Base-by-base conservation (phyloP, 2,329 filamentous ascomycete species). In the Alternaria angustiovoidea region DNA sequence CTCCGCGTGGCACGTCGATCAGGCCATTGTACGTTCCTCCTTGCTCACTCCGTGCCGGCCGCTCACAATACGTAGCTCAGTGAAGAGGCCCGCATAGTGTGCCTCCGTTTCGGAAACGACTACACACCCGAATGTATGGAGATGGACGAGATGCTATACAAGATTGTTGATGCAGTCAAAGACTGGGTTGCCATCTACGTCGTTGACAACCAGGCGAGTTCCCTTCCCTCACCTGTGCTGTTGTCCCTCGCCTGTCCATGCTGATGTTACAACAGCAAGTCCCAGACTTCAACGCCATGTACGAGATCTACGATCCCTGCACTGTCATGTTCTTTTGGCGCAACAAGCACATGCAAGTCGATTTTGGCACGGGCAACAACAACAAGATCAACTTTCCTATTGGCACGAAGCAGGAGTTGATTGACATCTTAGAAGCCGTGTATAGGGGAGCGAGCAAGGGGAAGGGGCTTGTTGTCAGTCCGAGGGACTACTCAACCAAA, bases 381-480 rank as follows among this genome's bases (percentile, higher is more conserved):
- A 97, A 97, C 80, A 97, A 97, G 80, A 84, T 97, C 69, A 97
- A 96, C 77, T 96, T 92, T 88, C 90, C 94, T 38, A 83, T 95
- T 60, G 92, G 96, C 79, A 93, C 97, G 74, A 97, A 97, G 81
- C 94, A 98, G 78, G 94, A 98, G 81, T 83, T 98, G 72, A 95
- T 98, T 73, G 94, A 98, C 80, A 97, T 98, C n/a, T 88, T 97
- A 74, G 94, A 98, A 83, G 95, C 92, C 1, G 93, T 97, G 66
- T 98, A 97, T 78, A 89, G 92, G 63, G 94, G 94, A 20, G 94
- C 94, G 22, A 97, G 96, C 84, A 98, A 98, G 82, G 94, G 94
- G 0, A 86, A 93, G 57, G 94, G 94, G 88, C 82, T 97, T 67
- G 94, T 97, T 39, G 92, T 97, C 67, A 96, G 92, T 76, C 94